Conservation (phyloP, 805 yeast species). For the Wickerhamiella vanderwaltii region DNA sequence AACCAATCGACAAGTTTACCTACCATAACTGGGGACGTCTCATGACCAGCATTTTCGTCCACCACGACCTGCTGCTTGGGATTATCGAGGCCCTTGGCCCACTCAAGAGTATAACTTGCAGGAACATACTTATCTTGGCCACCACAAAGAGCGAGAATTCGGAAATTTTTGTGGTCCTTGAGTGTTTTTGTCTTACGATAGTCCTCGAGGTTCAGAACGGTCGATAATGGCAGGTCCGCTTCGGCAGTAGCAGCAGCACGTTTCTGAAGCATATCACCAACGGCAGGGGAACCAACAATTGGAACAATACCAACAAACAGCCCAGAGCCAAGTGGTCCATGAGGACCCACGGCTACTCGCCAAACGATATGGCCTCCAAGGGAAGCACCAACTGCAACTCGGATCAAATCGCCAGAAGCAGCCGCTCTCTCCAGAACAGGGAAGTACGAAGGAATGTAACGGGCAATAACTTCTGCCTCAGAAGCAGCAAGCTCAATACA, state of each 20-base stretch:
- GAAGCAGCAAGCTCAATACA: constrained; percentile 36
- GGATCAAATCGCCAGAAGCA: constrained; percentile 22
- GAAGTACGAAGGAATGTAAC: constrained; percentile 33
- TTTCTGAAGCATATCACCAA: constrained; percentile 35
- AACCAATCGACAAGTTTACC: constrained; percentile 23
- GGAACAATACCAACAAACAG: constrained; percentile 32
- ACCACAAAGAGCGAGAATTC: constrained; percentile 27
- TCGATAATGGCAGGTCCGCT: constrained; percentile 1
- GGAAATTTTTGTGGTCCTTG: constrained; percentile 11
- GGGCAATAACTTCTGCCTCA: constrained; percentile 35
- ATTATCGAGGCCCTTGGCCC: constrained; percentile 21
- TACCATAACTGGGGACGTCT: constrained; percentile 24
- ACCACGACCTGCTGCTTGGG: constrained; percentile 19
- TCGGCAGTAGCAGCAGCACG: constrained; percentile 22
- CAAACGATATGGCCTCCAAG: constrained; percentile 49
- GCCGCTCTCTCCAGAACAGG: constrained; percentile 23
- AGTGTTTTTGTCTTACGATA: constrained; percentile 1
- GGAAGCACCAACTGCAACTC: constrained; percentile 38
- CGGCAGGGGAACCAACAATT: constrained; percentile 39
- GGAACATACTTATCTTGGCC: constrained; percentile 30
- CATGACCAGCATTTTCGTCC: constrained; percentile 27
- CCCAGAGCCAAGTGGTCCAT: constrained; percentile 26
- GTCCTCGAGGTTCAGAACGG: constrained; percentile 11
- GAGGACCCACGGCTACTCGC: constrained; percentile 34
- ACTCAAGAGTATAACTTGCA: constrained; percentile 24